Conservation (phyloP, 192 early-diverging fungal genomes). For the Piromyces finnis region DNA sequence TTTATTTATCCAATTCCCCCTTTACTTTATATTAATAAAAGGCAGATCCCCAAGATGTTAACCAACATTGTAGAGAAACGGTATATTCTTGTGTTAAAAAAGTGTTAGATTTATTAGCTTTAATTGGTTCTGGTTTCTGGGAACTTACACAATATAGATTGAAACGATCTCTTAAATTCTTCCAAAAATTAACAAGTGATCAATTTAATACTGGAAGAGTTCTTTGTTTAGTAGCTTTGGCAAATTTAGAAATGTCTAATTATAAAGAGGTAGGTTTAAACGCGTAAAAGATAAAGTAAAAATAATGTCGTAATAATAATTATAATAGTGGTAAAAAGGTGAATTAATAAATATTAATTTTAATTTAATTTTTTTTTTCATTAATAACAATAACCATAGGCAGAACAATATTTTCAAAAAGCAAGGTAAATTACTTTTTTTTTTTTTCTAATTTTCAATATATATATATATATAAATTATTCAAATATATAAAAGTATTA, state of each 20-base stretch:
- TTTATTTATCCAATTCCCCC: too few species aligned
- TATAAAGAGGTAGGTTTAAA: conserved; percentile 19
- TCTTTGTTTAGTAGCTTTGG: background rate
- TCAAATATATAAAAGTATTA: too few species aligned
- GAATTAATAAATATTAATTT: too few species aligned
- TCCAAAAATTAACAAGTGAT: background rate
- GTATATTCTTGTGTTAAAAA: background rate
- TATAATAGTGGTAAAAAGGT: too few species aligned
- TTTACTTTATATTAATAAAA: too few species aligned
- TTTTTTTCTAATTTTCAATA: too few species aligned
- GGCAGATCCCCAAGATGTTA: background rate
- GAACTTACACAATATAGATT: background rate
- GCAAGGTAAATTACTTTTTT: conserved; percentile 11
- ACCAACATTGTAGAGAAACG: background rate
- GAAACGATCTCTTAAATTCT: background rate
- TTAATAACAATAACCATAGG: conserved; percentile 1
- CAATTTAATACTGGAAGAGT: background rate
- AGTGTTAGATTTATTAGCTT: background rate
- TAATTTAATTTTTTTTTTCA: conserved; percentile 5
- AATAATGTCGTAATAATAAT: too few species aligned
- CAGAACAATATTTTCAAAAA: conserved; percentile 1
- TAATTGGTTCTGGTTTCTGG: background rate
- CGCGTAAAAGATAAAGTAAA: too few species aligned
- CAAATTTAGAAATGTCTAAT: background rate
- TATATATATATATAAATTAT: too few species aligned